These are phyloP conservation scores for Sechiopsis laciniata DNA, from an alignment of 306 rosid genomes.

Conservation along the genomic window DNA sequence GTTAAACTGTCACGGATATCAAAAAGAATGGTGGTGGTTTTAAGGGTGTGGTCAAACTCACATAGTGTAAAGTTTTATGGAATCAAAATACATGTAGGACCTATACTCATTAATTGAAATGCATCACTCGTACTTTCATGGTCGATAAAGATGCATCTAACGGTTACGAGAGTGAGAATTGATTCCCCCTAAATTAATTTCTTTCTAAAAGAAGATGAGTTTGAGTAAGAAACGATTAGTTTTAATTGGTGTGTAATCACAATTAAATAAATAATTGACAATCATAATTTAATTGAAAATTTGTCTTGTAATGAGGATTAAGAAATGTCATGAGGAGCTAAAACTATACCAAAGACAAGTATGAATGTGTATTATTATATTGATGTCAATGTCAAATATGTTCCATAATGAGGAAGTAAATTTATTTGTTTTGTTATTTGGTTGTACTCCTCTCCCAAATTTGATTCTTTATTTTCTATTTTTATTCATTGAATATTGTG, in stretches of 20 bases:
- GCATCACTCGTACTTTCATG: too few relatives aligned
- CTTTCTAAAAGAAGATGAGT: neutral
- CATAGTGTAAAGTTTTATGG: too few relatives aligned
- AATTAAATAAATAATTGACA: neutral
- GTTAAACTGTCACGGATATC: too few relatives aligned
- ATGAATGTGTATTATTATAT: constrained; percentile 15
- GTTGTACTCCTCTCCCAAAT: constrained; percentile 7
- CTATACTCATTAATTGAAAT: too few relatives aligned
- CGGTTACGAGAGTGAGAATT: neutral
- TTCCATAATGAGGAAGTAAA: neutral
- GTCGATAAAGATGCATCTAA: neutral
- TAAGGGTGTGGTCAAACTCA: neutral
- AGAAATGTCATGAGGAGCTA: constrained; percentile 4
- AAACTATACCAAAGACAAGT: constrained; percentile 13
- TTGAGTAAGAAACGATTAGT: neutral
- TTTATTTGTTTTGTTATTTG: constrained; percentile 19
- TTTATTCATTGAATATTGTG: neutral
- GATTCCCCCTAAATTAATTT: neutral
- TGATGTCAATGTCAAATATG: neutral
- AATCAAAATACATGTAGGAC: too few relatives aligned
- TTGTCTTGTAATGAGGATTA: constrained; percentile 13
- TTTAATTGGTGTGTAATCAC: neutral
- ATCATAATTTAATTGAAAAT: neutral
- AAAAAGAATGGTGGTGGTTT: too few relatives aligned
- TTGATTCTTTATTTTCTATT: neutral